Evolutionary conservation across 345 rosid genomes (phyloP), one percentile per base, ranked within the genome.

Genomic region (Noccaea bulbosa): DNA sequence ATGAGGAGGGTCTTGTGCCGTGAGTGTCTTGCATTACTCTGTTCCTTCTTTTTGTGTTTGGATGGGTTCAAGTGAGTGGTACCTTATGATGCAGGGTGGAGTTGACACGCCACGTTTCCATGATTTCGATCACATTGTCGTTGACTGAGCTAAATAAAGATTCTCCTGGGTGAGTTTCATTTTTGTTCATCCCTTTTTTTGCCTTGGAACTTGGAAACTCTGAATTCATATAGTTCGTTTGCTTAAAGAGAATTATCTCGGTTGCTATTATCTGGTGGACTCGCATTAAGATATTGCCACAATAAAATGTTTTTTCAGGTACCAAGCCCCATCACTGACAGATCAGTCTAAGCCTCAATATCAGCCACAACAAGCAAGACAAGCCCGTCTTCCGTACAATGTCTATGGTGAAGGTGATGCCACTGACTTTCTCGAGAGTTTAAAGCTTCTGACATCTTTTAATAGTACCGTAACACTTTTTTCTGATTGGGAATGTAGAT

Each of bases 1-100:
- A 77, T 6, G 98, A 94, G 78, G 99, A 94, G 80, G 99, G 99
- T 52, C 96, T 94, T 75, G 74, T 84, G 30, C 92, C 96, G 97
- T 91, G 68, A 78, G 91, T 79, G 38, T 52, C 61, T 20, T 11
- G 38, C 62, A 41, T 45, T 77, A 22, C 14, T 63, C 68, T 40
- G 16, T 7, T 40, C 35, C 10, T 48, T 41, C 12, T 33, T 62
- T 45, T 12, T 24, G 11, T 61, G 11, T 44, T 62, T 5, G 2
- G 51, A 30, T 48, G 11, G 46, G 27, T 62, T 37, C 1, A 63
- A 77, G 44, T 16, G 41, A 34, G 1, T 81, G n/a, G n/a, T 66
- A 24, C 14, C n/a, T 1, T 81, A 11, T 82, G 64, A 49, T 84
- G 82, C 89, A 94, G 99, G 66, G 97, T 94, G 81, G 95, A 94